A percentile compares a stretch with the other conserved stretches of the same genome.
These are phyloP conservation scores for Lanmaoa pseudosensibilis DNA, from an alignment of 768 basidiomycete species.

Conservation along the genomic window DNA sequence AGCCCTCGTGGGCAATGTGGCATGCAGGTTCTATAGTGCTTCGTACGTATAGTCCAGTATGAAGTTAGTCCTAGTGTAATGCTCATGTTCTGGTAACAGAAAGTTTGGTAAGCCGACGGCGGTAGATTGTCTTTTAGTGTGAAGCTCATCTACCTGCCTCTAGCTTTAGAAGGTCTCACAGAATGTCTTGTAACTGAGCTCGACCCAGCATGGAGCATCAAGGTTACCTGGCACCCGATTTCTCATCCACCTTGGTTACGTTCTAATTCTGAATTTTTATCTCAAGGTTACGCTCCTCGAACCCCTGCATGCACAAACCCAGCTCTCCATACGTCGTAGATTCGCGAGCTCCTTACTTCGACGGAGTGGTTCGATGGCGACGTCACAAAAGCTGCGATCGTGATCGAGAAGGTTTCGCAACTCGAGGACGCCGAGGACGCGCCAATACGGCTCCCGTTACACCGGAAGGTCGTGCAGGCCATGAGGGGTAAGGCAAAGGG, in stretches of 20 bases:
- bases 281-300: constrained; percentile 19
- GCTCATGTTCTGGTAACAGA: constrained; percentile 1
- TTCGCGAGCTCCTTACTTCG: neutral
- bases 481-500: constrained; percentile 16
- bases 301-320: constrained; percentile 21
- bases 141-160: neutral
- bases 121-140: too few species aligned
- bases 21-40: constrained; percentile 25
- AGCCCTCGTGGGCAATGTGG: constrained; percentile 26
- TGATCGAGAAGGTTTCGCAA: constrained; percentile 14
- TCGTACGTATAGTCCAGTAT: constrained; percentile 15
- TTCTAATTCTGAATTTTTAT: neutral
- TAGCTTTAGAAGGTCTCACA: constrained; percentile 19
- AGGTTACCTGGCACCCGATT: constrained; percentile 1
- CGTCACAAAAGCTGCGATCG: constrained; percentile 10
- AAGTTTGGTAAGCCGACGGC: constrained; percentile 12
- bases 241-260: neutral
- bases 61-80: neutral
- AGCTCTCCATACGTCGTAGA: neutral
- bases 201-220: constrained; percentile 21
- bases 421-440: constrained; percentile 22
- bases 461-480: constrained; percentile 1
- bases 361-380: constrained; percentile 11
- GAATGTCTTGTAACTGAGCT: constrained; percentile 12
- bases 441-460: constrained; percentile 17